Evolutionary conservation across 1,284 basidiomycete species (phyloP), one percentile per base, ranked within the genome.

Genomic region (Coriolopsis trogii): DNA sequence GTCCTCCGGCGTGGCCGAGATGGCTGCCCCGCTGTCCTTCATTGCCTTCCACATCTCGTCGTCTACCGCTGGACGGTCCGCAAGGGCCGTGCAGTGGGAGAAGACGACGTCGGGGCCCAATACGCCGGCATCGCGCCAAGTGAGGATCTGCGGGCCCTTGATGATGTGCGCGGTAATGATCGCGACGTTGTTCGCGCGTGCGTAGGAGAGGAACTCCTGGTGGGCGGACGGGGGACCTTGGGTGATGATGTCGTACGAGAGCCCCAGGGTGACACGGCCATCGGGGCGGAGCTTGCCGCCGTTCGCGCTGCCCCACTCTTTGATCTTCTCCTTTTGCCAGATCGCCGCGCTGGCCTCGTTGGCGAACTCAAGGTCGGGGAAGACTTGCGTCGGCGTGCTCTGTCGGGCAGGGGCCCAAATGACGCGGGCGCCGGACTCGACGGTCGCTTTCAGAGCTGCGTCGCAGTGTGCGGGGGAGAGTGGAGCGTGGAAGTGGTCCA

Each of bases 401-500:
- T 65, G 63, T 8, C 68, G 66, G 10, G 67, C 58, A 16, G 67
- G 60, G 38, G 64, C 63, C 57, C 67, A 63, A n/a, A 70, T 45
- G 43, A 67, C 65, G 29, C 69, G 62, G 6, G 66, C 61, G 3
- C 69, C 67, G 36, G 67, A 69, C 48, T 68, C 53, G 30, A 65
- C 42, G 16, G 66, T 64, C 3, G 68, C 69, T 4, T 54, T 51
- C n/a, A 69, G 56, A 6, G 53, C 63, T 3, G 65, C 64, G n/a
- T 67, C 61, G n/a, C 62, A 61, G 51, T 68, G 66, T 46, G 61
- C 66, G 6, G 63, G 62, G 6, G 62, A 59, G 50, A 61, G 57
- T 6, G 66, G 63, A 8, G 63, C 63, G 51, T 69, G 68, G 58
- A 67, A 68, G 54, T 71, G 69, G 56, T 71, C 69, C 12, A 70